phyloP scores from a whole-genome alignment of 2,329 filamentous ascomycete species.

The Alternaria infectoria region DNA sequence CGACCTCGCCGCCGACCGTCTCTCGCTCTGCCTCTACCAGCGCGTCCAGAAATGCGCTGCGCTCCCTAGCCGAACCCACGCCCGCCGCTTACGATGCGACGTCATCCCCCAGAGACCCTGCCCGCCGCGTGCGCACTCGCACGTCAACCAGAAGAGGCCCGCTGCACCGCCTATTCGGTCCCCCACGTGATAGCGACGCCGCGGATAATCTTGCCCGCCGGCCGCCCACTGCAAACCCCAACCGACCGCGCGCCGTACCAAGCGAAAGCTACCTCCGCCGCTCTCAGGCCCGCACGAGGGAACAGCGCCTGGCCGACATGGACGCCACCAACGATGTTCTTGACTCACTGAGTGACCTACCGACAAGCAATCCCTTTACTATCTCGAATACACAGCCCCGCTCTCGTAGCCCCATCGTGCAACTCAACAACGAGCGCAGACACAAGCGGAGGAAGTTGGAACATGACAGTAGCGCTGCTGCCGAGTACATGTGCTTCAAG shows the following conservation, averaged over 20 bases:
- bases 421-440: conserved; percentile 28
- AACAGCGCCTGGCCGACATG: conserved; percentile 32
- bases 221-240: conserved; percentile 29
- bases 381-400: conserved; percentile 13
- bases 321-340: conserved; percentile 28
- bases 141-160: conserved; percentile 20
- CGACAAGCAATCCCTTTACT: conserved; percentile 22
- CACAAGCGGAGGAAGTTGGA: conserved; percentile 51
- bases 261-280: conserved; percentile 46
- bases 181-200: conserved; percentile 28
- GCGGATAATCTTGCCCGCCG: conserved; percentile 16
- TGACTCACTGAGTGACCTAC: conserved; percentile 31
- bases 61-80: conserved; percentile 6
- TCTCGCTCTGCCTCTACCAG: conserved; percentile 5
- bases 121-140: conserved; percentile 14
- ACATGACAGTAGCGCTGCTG: conserved; percentile 31
- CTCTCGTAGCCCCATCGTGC: conserved; percentile 31
- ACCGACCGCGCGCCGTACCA: conserved; percentile 41
- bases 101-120: conserved; percentile 12
- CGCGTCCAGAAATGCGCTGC: conserved; percentile 13
- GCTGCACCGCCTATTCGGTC: conserved; percentile 27
- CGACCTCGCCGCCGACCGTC: conserved; percentile 28
- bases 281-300: conserved; percentile 38
- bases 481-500: conserved; percentile 60
- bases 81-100: conserved; percentile 14